Base-by-base conservation (phyloP, 768 basidiomycete genomes). In the Suillus luteus region DNA sequence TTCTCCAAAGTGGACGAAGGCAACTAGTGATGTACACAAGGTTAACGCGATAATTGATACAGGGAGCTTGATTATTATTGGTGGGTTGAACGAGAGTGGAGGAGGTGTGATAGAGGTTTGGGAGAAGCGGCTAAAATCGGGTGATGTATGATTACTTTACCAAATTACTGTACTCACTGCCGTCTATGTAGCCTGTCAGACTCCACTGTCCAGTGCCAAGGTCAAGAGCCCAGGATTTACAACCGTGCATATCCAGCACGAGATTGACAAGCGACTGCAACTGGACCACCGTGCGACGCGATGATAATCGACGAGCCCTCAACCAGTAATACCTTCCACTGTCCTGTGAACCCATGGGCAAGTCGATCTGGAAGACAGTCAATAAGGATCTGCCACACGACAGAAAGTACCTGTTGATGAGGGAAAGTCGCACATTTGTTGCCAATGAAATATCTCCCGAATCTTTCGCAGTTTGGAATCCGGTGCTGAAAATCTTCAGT, bases 31-130 rank as follows among this genome's bases (percentile, higher is more conserved):
- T 15, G 67, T 85, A 41, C 77, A 79, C 48, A 94, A 92, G 74
- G 88, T 91, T 24, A 93, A 93, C 68, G 79, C 86, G 0, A 69
- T 93, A 35, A 73, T 82, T 41, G 76, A 76, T 10, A 82, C 81
- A 55, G 80, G 81, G 1, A 77, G 78, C 38, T 79, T 79, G 51
- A 71, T 91, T 31, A 72, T 83, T 3, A 75, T 93, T 11, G 92
- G 88, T 22, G 92, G 92, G 3, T 78, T 93, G 55, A 77, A 75
- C 6, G 76, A 76, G 52, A 80, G 82, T 43, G 86, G 83, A 6
- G 85, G 80, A 67, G 92, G 92, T 12, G 66, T 83, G 22, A 82
- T 88, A 64, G 90, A 91, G 71, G 76, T 90, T 46, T 90, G 86
- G 87, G 73, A 70, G 54, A 60, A 69, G 52, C n/a, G n/a, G 19